These are phyloP conservation scores for Ganoderma boninense DNA, from an alignment of 1,284 basidiomycete genomes.

Conservation along the genomic window DNA sequence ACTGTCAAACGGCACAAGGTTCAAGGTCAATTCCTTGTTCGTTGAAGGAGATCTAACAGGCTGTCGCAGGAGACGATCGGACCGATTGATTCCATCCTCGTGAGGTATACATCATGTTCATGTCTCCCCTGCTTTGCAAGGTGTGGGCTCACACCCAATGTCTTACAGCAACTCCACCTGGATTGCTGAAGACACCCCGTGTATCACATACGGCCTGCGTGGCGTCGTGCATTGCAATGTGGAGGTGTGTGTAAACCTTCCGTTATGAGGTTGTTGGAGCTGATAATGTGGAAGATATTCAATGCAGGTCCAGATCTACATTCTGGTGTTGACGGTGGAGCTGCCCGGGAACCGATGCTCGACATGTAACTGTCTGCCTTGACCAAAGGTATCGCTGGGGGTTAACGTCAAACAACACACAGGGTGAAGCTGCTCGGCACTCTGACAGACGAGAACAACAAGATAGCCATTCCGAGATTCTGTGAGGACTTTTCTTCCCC, in stretches of 20 bases:
- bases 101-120: constrained; percentile 59
- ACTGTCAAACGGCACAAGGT: constrained; percentile 83
- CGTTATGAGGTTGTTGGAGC: background rate
- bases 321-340: constrained; percentile 94
- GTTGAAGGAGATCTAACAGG: background rate
- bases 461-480: constrained; percentile 84
- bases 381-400: too few species aligned
- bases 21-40: constrained; percentile 18
- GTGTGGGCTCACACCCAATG: constrained; percentile 7
- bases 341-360: constrained; percentile 87
- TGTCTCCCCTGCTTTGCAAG: background rate
- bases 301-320: constrained; percentile 81
- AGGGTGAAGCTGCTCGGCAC: constrained; percentile 85
- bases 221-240: constrained; percentile 90
- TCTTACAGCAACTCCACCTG: constrained; percentile 89
- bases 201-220: constrained; percentile 94
- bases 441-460: constrained; percentile 65
- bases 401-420: constrained; percentile 14
- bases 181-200: constrained; percentile 95
- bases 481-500: constrained; percentile 59
- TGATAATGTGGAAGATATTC: constrained; percentile 56
- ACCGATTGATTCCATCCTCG: constrained; percentile 84
- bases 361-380: constrained; percentile 70
- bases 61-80: constrained; percentile 75
- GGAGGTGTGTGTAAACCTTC: constrained; percentile 52